Conservation (phyloP, 2,329 filamentous ascomycete genomes). For the Paramyrothecium sp. region DNA sequence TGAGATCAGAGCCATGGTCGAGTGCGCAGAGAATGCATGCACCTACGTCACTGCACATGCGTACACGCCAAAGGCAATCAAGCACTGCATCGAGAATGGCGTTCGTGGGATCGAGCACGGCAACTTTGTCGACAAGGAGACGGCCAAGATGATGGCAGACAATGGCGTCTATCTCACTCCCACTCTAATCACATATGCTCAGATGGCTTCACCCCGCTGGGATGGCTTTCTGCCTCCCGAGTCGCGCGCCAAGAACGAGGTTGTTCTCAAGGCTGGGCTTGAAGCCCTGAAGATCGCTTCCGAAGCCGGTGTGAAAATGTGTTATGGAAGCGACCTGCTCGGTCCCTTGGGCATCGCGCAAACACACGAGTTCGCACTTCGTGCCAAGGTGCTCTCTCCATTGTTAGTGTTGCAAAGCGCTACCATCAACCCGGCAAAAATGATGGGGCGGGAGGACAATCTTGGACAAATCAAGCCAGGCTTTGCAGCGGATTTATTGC, state of each 20-base stretch:
- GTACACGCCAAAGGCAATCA: slow-evolving; percentile 53
- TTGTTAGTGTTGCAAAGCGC: slow-evolving; percentile 24
- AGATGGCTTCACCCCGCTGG: slow-evolving; percentile 43
- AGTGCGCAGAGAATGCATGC: slow-evolving; percentile 43
- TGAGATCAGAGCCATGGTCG: slow-evolving; percentile 53
- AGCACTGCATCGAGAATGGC: slow-evolving; percentile 53
- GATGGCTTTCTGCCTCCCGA: slow-evolving; percentile 40
- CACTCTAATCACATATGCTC: slow-evolving; percentile 50
- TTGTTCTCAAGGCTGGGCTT: slow-evolving; percentile 46
- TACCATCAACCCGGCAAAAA: slow-evolving; percentile 47
- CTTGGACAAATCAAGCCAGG: slow-evolving; percentile 50
- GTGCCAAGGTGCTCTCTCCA: slow-evolving; percentile 18
- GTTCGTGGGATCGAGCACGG: slow-evolving; percentile 51
- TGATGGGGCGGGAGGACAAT: slow-evolving; percentile 42
- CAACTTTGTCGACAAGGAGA: slow-evolving; percentile 39
- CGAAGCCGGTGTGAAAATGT: slow-evolving; percentile 53
- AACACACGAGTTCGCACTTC: slow-evolving; percentile 28
- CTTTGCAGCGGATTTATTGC: slow-evolving; percentile 50
- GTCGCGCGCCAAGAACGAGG: slow-evolving; percentile 46
- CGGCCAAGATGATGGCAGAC: slow-evolving; percentile 48
- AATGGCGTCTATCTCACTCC: slow-evolving; percentile 50
- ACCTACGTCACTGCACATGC: slow-evolving; percentile 58
- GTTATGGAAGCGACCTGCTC: slow-evolving; percentile 45
- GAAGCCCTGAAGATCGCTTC: slow-evolving; percentile 44
- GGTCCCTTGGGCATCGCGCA: slow-evolving; percentile 28